Evolutionary conservation across 2,329 filamentous ascomycete species (phyloP), one percentile per base, ranked within the genome.

Genomic region (Fusarium nanum): DNA sequence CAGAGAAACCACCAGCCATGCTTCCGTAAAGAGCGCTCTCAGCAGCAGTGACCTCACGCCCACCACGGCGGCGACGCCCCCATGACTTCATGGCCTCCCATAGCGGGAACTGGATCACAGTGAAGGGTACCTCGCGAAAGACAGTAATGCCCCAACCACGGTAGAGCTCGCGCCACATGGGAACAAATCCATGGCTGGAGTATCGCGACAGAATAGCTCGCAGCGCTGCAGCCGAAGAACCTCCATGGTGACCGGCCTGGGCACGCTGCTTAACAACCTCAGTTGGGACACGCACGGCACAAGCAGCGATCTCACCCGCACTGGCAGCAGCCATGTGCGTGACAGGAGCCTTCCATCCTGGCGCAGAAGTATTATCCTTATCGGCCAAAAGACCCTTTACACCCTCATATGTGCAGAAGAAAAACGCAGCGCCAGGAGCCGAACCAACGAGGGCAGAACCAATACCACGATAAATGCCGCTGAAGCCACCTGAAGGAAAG

Each of bases 211-310:
- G 81, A 56, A 98, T 97, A 63, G 90, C 88, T 59, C 83, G 84
- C 58, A 98, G 83, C 2, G 93, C 91, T 0, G 85, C 82, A 18
- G 89, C 79, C 14, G 89, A 92, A 8, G 88, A 90, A 4, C 90
- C 91, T 7, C 92, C 89, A 81, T 94, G 91, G 76, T 94, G 90
- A 8, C 90, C 89, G 0, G 96, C 96, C 82, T 99, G 96, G 20
- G 96, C 94, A 63, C 97, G 88, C 85, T 98, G 96, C 87, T 99
- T 99, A 75, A 99, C 88, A 7, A 99, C 96, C 79, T 99, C 96
- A 1, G 94, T 98, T 11, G 96, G 96, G 22, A 99, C 96, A 57
- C 96, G 86, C 9, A 99, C 90, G 2, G 94, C 90, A 80, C 96
- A 99, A 1, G 96, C 97, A 5, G 95, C 93, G 3, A 98, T 86